These are phyloP conservation scores for Astrocystis sublimbata DNA, from an alignment of 495 filamentous ascomycete genomes.

Conservation along the genomic window DNA sequence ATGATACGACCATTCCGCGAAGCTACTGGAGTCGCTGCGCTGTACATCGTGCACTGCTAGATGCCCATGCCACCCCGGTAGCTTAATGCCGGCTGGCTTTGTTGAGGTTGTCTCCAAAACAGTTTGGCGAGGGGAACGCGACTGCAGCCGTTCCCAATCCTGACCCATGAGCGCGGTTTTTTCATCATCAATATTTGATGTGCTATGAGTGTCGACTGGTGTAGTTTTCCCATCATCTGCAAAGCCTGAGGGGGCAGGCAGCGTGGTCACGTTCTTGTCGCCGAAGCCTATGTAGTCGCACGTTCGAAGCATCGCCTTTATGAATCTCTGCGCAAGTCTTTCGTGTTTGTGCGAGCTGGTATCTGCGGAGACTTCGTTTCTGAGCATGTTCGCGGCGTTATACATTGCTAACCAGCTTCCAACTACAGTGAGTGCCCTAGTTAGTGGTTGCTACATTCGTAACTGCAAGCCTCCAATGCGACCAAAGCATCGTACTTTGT, in stretches of 20 bases:
- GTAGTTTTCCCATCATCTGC: too few species aligned
- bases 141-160: too few species aligned
- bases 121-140: background rate
- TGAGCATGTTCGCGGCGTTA: conserved; percentile 10
- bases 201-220: too few species aligned
- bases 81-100: background rate
- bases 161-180: too few species aligned
- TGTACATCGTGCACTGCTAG: background rate
- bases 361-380: background rate
- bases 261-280: background rate
- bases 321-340: background rate
- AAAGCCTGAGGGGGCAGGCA: background rate
- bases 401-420: conserved; percentile 15
- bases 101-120: background rate
- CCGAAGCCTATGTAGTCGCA: background rate
- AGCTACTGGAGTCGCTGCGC: background rate
- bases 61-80: background rate
- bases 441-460: background rate
- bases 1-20: background rate
- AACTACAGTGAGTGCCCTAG: background rate
- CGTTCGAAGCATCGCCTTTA: background rate
- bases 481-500: too few species aligned
- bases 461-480: too few species aligned
- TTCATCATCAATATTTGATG: background rate
- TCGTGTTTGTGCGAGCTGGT: background rate